Conservation (phyloP, 148 eudicot species). For the Spergularia marina region DNA sequence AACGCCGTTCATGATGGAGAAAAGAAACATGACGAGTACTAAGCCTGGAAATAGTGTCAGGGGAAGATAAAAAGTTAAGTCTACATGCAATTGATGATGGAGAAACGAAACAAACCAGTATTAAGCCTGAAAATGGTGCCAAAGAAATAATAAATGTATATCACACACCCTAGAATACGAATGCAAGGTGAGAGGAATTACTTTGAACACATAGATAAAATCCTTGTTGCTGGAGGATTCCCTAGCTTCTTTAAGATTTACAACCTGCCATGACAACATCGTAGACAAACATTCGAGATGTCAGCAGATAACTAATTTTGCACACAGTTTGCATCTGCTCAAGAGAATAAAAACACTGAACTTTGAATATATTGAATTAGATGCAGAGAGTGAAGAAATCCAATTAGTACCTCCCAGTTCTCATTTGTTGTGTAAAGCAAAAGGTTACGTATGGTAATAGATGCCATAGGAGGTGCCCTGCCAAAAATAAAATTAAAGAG, state of each 20-base stretch:
- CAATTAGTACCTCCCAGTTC: constrained; percentile 66
- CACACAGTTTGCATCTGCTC: not conserved
- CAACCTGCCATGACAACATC: constrained; percentile 52
- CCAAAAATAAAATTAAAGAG: constrained; percentile 3
- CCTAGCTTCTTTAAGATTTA: constrained; percentile 92
- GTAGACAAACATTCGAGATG: constrained; percentile 13
- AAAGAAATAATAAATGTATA: not conserved
- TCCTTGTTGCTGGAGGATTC: constrained; percentile 74
- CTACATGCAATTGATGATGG: not conserved
- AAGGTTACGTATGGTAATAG: constrained; percentile 84
- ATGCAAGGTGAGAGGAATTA: constrained; percentile 30
- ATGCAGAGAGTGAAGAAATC: not conserved
- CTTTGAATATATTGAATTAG: not conserved
- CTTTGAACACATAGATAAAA: constrained; percentile 90
- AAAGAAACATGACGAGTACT: not conserved
- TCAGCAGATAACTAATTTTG: too few species aligned
- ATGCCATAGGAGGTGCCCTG: constrained; percentile 98
- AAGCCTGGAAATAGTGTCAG: not conserved
- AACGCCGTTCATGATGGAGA: not conserved
- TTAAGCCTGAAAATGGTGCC: not conserved
- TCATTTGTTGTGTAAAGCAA: constrained; percentile 84
- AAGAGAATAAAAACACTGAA: constrained; percentile 8
- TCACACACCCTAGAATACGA: not conserved
- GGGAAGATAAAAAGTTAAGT: not conserved
- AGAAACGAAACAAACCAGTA: not conserved